Percentiles rank a stretch among this genome's conserved stretches.
Evolutionary conservation across 2,329 filamentous ascomycete genomes (phyloP).

Genomic region (Daldinia eschscholtzii): DNA sequence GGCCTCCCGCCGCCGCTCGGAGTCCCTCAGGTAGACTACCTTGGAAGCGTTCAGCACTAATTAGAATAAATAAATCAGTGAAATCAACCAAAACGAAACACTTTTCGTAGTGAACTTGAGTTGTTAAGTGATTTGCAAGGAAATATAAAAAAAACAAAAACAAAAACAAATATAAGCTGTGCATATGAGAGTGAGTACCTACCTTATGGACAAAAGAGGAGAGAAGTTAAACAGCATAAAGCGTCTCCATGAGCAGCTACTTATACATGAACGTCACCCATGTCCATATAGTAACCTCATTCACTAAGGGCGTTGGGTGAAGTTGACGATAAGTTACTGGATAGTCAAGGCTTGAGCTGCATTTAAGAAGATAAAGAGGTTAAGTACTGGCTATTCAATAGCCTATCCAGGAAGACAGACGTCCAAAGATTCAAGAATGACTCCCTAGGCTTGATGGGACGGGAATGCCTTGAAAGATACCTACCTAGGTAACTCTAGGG

Average conservation of each 20-base stretch:
- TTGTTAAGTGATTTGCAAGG: slow-evolving; percentile 4
- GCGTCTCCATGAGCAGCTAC: background rate
- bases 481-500: no score
- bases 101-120: background rate
- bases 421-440: background rate
- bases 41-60: slow-evolving; percentile 33
- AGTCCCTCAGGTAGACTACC: slow-evolving; percentile 27
- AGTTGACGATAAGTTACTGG: background rate
- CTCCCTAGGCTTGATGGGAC: background rate
- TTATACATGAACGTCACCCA: background rate
- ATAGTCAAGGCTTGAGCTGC: no score
- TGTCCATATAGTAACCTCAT: background rate
- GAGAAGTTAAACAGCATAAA: background rate
- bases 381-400: background rate
- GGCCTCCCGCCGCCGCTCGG: slow-evolving; percentile 4
- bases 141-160: no score
- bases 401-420: background rate
- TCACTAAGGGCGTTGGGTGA: background rate
- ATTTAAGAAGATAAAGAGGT: background rate
- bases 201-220: background rate
- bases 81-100: slow-evolving; percentile 21
- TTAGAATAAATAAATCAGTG: slow-evolving; percentile 40
- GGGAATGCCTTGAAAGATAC: no score
- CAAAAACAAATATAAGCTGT: no score
- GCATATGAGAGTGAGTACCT: background rate